Base-by-base conservation (phyloP, 306 rosid species). In the Mucuna pruriens region DNA sequence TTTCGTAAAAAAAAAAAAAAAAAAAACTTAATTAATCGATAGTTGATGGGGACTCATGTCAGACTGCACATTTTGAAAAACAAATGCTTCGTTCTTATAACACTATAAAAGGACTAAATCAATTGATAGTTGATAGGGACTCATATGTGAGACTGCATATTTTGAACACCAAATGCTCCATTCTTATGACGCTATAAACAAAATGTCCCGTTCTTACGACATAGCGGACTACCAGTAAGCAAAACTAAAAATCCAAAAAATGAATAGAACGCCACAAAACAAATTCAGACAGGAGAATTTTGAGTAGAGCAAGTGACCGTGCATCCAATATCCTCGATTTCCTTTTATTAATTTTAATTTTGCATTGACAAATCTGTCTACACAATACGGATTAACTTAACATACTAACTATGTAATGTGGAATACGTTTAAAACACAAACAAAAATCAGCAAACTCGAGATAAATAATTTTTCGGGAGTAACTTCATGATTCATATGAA, bases 281-380 rank as follows among this genome's bases (percentile, higher is more conserved):
- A 38, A 40, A 15, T 19, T 44, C 74, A 40, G 49, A 57, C 7
- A 62, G 49, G 66, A 40, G 9, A 67, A 13, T 13, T 7, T 31
- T 15, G 2, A 61, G 39, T 12, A 45, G 2, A 6, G 31, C 3
- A 11, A 11, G 58, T 60, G 19, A 42, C 19, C 55, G 57, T 29
- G 66, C 64, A 82, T 75, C 61, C 3, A 61, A 7, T 11, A 61
- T 23, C 72, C 77, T 12, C 34, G 51, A 60, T 51, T 63, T 52
- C 39, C 33, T 51, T 73, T 45, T 23, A 34, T 42, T 42, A 9
- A 61, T 62, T 60, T 62, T 31, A 31, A 62, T 58, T 58, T 70
- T 15, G 78, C 78, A 46, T 3, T 1, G n/a, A 49, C 19, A 5
- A 71, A 71, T 10, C 66, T 51, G 22, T 61, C 33, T 12, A 17